Evolutionary conservation across 805 yeast species (phyloP).

Genomic region (Cyberlindnera galapagoensis): DNA sequence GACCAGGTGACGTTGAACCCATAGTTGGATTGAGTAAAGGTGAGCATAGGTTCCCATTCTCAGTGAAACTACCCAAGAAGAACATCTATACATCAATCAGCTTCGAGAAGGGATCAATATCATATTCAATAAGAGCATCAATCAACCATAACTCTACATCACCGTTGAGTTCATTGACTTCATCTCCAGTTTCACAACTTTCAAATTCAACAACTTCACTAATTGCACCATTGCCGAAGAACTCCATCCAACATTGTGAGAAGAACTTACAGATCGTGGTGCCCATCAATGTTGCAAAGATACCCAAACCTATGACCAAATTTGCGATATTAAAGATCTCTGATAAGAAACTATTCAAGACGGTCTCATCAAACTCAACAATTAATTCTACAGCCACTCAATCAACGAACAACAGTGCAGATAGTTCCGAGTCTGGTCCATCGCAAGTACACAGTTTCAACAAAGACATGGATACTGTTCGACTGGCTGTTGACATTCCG

Average conservation of each 20-base stretch:
- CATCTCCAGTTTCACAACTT: conserved; percentile 18
- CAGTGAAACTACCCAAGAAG: conserved; percentile 70
- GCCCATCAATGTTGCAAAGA: conserved; percentile 66
- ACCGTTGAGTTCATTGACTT: conserved; percentile 12
- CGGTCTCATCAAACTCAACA: conserved; percentile 36
- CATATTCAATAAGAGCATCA: conserved; percentile 51
- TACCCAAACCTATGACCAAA: conserved; percentile 64
- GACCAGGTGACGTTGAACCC: conserved; percentile 10
- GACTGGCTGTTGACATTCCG: conserved; percentile 40
- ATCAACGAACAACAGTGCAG: conserved; percentile 15
- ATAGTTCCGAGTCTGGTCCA: conserved; percentile 16
- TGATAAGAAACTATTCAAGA: conserved; percentile 30
- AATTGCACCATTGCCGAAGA: conserved; percentile 17
- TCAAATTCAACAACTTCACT: conserved; percentile 15
- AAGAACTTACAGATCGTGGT: conserved; percentile 53
- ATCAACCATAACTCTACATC: conserved; percentile 20
- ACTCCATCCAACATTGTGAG: conserved; percentile 42
- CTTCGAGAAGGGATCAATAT: conserved; percentile 81
- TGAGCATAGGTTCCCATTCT: conserved; percentile 83
- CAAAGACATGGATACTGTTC: conserved; percentile 23
- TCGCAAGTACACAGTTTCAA: conserved; percentile 2
- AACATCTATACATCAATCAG: conserved; percentile 68
- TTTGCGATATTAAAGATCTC: conserved; percentile 57
- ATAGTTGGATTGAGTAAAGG: conserved; percentile 59
- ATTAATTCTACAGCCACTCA: conserved; percentile 26